phyloP scores from a whole-genome alignment of 768 basidiomycete genomes.

The Daedaleopsis nitida region DNA sequence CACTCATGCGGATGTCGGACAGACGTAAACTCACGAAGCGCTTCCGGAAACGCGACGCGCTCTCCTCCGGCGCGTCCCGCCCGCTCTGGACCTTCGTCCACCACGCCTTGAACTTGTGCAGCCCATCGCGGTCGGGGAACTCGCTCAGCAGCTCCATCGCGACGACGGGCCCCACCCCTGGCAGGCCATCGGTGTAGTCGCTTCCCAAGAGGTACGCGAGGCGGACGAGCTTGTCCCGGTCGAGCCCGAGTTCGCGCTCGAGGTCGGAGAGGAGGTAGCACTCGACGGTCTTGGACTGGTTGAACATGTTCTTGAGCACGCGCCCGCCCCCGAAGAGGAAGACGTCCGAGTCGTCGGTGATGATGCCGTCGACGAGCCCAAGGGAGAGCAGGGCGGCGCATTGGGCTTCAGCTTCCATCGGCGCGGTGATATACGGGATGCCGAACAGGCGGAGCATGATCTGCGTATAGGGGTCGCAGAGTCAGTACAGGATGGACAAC shows the following conservation, averaged over 20 bases:
- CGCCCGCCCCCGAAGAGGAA: slow-evolving; percentile 95
- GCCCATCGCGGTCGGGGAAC: slow-evolving; percentile 83
- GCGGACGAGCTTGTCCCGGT: slow-evolving; percentile 82
- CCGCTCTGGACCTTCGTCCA: slow-evolving; percentile 93
- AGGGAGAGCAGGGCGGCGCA: slow-evolving; percentile 89
- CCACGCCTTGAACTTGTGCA: slow-evolving; percentile 91
- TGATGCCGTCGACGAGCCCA: slow-evolving; percentile 92
- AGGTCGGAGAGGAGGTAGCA: slow-evolving; percentile 88
- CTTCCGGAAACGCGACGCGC: slow-evolving; percentile 72
- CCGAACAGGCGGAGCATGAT: slow-evolving; percentile 91
- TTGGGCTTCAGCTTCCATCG: slow-evolving; percentile 99
- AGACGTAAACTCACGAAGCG: slow-evolving; percentile 88
- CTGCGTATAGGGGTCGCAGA: slow-evolving; percentile 39
- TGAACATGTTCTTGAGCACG: slow-evolving; percentile 99
- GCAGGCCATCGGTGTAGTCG: slow-evolving; percentile 92
- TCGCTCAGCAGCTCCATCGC: slow-evolving; percentile 95
- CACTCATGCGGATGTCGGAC: too few relatives aligned
- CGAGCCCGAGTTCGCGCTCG: slow-evolving; percentile 82
- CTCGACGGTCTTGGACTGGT: slow-evolving; percentile 98
- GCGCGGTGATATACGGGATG: slow-evolving; percentile 97
- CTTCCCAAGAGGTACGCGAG: slow-evolving; percentile 95
- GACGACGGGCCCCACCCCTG: slow-evolving; percentile 92
- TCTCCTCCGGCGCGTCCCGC: slow-evolving; percentile 77
- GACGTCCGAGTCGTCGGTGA: slow-evolving; percentile 98
- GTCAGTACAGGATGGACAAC: neutral